Evolutionary conservation across 2,329 filamentous ascomycete genomes (phyloP), one percentile per base, ranked within the genome.

Genomic region (Alternaria sp.): DNA sequence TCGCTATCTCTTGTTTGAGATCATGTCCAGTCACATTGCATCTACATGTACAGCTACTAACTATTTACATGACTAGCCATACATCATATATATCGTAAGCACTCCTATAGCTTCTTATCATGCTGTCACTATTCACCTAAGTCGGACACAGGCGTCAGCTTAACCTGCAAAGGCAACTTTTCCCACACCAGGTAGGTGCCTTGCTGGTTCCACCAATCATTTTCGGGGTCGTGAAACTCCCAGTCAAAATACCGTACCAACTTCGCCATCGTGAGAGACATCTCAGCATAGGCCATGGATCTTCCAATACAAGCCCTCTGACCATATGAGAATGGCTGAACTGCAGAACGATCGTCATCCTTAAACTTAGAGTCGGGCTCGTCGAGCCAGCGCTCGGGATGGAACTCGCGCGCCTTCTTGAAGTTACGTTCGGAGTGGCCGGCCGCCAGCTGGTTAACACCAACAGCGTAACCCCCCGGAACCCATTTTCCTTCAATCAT

Each of bases 291-390:
- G 34, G 46, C 43, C 16, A 34, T 18, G 20, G 46, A 52, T 16
- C 58, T 48, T n/a, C 66, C 66, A 34, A 68, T 59, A 28, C 66
- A 68, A 22, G 36, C 50, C n/a, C 62, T 48, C 18, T 57, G 60
- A 9, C 66, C 64, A 6, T 56, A 36, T 0, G 54, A 56, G 22
- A 68, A 66, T 1, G 77, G 73, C 43, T 76, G 71, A 9, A 78
- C 65, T 3, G 64, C 68, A 5, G 72, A 71, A 7, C 63, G 66
- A 6, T 72, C 68, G 36, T 81, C 78, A 1, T 62, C 54, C 2
- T 43, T 50, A 45, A 75, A 79, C 20, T 64, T 53, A 2, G 59
- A 54, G 2, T 18, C 32, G 4, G 57, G 34, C 8, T 60, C 53
- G 18, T 53, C 41, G 1, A 63, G 34, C 60, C 60, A 63, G n/a